These are phyloP conservation scores for Graphiopsis chlorocephala DNA, from an alignment of 2,329 filamentous ascomycete species.

Conservation along the genomic window DNA sequence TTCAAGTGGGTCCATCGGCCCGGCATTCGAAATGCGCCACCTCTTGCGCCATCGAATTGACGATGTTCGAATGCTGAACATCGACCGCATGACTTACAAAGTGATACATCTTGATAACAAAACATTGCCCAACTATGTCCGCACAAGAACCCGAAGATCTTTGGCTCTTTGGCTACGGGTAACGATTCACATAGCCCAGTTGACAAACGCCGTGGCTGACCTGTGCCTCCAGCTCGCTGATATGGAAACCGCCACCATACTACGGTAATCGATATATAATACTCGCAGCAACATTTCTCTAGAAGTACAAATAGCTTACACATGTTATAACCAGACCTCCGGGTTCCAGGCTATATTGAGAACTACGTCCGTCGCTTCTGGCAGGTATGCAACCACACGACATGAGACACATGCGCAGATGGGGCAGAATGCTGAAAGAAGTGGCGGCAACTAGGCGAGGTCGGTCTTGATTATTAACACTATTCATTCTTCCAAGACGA, in stretches of 20 bases:
- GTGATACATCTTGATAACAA: background rate
- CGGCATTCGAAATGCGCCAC: background rate
- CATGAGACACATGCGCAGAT: conserved; percentile 6
- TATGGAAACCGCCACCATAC: conserved; percentile 97
- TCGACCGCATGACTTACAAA: background rate
- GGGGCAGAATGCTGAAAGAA: conserved; percentile 12
- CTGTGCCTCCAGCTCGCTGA: conserved; percentile 67
- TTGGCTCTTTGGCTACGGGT: conserved; percentile 98
- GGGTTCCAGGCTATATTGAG: conserved; percentile 84
- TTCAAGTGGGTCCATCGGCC: conserved; percentile 1
- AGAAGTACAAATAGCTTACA: background rate
- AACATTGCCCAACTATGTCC: background rate
- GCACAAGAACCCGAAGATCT: conserved; percentile 53
- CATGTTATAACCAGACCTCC: conserved; percentile 59
- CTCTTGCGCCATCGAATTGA: conserved; percentile 1
- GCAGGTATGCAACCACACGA: conserved; percentile 67
- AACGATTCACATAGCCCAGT: conserved; percentile 30
- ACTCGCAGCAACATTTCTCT: background rate
- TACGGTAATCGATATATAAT: conserved; percentile 65
- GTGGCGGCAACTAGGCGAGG: conserved; percentile 30
- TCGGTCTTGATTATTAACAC: background rate
- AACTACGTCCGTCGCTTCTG: conserved; percentile 95
- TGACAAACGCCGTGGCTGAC: background rate
- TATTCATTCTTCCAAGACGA: background rate
- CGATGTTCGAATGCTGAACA: background rate